These are phyloP conservation scores for Pseudozyma hubeiensis DNA, from an alignment of 1,284 basidiomycete species.

Conservation along the genomic window DNA sequence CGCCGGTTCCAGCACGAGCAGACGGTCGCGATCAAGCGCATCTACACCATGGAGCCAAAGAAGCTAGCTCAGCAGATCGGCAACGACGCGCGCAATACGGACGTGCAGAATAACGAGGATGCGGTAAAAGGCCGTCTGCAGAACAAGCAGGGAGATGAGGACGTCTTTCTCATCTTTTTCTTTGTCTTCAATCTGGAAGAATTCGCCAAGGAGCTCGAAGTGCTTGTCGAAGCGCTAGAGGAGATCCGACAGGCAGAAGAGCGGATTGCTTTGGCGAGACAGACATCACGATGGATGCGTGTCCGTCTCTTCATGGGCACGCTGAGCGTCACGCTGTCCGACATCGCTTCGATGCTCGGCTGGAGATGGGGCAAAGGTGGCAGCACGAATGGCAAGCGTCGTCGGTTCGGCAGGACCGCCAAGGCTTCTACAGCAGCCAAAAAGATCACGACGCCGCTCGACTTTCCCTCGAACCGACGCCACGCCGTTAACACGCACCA, in stretches of 20 bases:
- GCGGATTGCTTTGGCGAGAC: slow-evolving; percentile 40
- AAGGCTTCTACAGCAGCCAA: slow-evolving; percentile 6
- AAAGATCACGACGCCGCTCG: slow-evolving; percentile 72
- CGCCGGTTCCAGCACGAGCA: slow-evolving; percentile 61
- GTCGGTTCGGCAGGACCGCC: slow-evolving; percentile 2
- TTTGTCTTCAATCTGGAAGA: slow-evolving; percentile 66
- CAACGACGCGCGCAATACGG: neutral
- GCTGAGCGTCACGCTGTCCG: slow-evolving; percentile 17
- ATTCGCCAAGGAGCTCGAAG: slow-evolving; percentile 55
- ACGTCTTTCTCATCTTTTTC: slow-evolving; percentile 64
- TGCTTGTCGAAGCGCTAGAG: slow-evolving; percentile 51
- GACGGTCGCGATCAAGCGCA: slow-evolving; percentile 59
- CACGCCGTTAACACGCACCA: slow-evolving; percentile 86
- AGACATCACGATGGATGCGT: slow-evolving; percentile 39
- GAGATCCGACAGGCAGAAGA: slow-evolving; percentile 47
- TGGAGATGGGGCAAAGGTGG: slow-evolving; percentile 24
- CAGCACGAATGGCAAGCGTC: neutral
- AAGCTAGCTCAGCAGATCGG: slow-evolving; percentile 15
- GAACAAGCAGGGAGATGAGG: slow-evolving; percentile 53
- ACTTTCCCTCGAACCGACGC: slow-evolving; percentile 82
- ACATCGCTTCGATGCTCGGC: slow-evolving; percentile 35
- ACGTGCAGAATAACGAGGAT: neutral
- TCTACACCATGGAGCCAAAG: slow-evolving; percentile 62
- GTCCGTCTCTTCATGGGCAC: slow-evolving; percentile 27
- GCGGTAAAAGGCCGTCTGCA: slow-evolving; percentile 15